Evolutionary conservation across 1,284 basidiomycete genomes (phyloP).

Genomic region (Ganoderma lucidum): DNA sequence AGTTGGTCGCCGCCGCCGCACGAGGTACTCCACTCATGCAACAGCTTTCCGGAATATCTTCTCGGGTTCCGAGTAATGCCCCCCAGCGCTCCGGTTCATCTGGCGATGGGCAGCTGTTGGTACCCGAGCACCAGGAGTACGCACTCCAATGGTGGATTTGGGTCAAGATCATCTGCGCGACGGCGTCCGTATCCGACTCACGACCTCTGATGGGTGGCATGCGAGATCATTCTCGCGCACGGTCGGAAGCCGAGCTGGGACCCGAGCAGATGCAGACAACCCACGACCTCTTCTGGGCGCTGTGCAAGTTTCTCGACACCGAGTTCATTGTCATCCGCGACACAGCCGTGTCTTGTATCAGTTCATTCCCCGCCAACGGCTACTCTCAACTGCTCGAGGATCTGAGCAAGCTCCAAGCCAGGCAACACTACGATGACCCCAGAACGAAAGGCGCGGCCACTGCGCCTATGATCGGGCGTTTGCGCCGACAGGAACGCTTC

Average conservation of each 20-base stretch:
- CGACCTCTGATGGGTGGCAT: constrained; percentile 62
- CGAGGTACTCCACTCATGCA: constrained; percentile 75
- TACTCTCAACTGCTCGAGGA: constrained; percentile 89
- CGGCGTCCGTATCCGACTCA: constrained; percentile 74
- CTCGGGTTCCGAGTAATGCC: constrained; percentile 53
- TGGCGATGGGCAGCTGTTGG: constrained; percentile 55
- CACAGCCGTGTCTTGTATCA: constrained; percentile 88
- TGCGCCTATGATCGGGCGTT: constrained; percentile 56
- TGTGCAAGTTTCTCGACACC: constrained; percentile 88
- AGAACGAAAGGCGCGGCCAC: constrained; percentile 57
- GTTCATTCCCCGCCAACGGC: constrained; percentile 80
- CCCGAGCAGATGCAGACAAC: constrained; percentile 81
- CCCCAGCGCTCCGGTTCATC: constrained; percentile 47
- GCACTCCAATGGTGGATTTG: constrained; percentile 92
- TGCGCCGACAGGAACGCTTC: constrained; percentile 80
- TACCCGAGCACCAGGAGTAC: constrained; percentile 69
- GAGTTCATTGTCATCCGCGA: constrained; percentile 88
- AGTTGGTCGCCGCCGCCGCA: constrained; percentile 68
- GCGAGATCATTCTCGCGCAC: constrained; percentile 75
- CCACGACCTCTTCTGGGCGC: constrained; percentile 84
- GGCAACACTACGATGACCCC: constrained; percentile 85
- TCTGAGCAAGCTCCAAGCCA: constrained; percentile 79
- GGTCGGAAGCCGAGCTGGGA: constrained; percentile 77
- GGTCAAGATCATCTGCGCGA: constrained; percentile 85
- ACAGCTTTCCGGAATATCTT: constrained; percentile 71